Evolutionary conservation across 2,329 filamentous ascomycete species (phyloP), one percentile per base, ranked within the genome.

Genomic region (Nemania serpens): DNA sequence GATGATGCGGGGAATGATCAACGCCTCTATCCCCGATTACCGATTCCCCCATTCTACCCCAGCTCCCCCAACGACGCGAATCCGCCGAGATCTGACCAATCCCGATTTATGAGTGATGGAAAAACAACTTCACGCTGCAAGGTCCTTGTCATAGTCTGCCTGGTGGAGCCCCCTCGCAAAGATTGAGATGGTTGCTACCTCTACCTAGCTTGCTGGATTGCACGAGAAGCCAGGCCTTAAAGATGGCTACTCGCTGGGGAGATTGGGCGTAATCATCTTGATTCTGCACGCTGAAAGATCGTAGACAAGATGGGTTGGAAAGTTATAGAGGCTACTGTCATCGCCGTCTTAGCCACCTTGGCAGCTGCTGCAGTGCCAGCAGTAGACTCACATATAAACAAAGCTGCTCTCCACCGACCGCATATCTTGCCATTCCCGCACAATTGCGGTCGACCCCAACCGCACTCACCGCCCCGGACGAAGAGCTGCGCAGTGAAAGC

Each of bases 71-170:
- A 59, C 20, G 20, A 52, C 15, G n/a, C 39, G 41, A 29, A 29
- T 22, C 17, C 34, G 13, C 20, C 20, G 5, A 49, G 39, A 42
- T 48, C 52, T 46, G 17, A 17, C 18, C 37, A 36, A 56, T 59
- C n/a, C 18, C 20, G 25, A 36, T 42, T 39, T 59, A 36, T 65
- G 60, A 65, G 60, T 65, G 65, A 66, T 34, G 65, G 65, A 61
- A 66, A 66, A 66, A 59, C 55, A 62, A 17, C 41, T 46, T 55
- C 39, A 54, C 39, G 22, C 33, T 54, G 33, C 15, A 48, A 36
- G 49, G 36, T n/a, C 41, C 39, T 17, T 37, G 33, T 36, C 12
- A 25, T 34, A 22, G 33, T 37, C 36, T 20, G 42, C 43, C 36
- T n/a, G 15, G 36, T 17, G 9, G 37, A 18, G 17, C 29, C 48